A percentile compares a stretch with the other conserved stretches of the same genome.
These are phyloP conservation scores for Paramecium bursaria DNA, from an alignment of 73 alveolate genomes.

Conservation along the genomic window DNA sequence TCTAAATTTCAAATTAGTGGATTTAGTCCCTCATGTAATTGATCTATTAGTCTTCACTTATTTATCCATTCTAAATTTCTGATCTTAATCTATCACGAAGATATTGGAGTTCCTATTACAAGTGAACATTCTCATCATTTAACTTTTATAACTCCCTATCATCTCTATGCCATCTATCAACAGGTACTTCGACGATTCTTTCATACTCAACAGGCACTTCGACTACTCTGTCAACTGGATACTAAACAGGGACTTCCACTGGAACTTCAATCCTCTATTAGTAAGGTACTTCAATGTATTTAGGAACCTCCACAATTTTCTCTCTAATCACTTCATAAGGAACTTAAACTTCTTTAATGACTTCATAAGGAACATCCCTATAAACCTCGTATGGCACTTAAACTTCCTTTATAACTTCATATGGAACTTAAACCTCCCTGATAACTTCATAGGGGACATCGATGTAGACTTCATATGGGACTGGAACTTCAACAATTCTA, in stretches of 20 bases:
- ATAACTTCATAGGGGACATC: slow-evolving; percentile 13
- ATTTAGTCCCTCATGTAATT: not conserved
- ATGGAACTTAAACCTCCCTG: slow-evolving; percentile 46
- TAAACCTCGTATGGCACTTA: slow-evolving; percentile 50
- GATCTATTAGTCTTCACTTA: too few species aligned
- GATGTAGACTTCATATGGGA: slow-evolving; percentile 12
- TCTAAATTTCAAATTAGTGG: not conserved
- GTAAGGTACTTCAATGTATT: not conserved
- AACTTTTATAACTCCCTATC: slow-evolving; percentile 38
- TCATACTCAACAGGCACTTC: slow-evolving; percentile 2
- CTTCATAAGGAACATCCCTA: slow-evolving; percentile 62
- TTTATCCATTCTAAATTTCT: not conserved
- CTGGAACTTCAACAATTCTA: slow-evolving; percentile 35
- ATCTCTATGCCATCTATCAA: slow-evolving; percentile 41
- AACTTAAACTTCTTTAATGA: slow-evolving; percentile 56
- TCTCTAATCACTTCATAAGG: slow-evolving; percentile 56
- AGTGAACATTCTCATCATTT: slow-evolving; percentile 18
- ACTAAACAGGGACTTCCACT: too few species aligned
- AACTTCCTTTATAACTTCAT: slow-evolving; percentile 50
- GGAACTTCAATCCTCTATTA: not conserved
- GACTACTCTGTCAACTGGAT: slow-evolving; percentile 44
- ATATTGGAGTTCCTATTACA: not conserved
- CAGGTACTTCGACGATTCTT: slow-evolving; percentile 56
- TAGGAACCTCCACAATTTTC: slow-evolving; percentile 60
- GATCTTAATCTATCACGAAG: not conserved